Evolutionary conservation across 257 asterid species (phyloP).

Genomic region (Solanum dulcamara): DNA sequence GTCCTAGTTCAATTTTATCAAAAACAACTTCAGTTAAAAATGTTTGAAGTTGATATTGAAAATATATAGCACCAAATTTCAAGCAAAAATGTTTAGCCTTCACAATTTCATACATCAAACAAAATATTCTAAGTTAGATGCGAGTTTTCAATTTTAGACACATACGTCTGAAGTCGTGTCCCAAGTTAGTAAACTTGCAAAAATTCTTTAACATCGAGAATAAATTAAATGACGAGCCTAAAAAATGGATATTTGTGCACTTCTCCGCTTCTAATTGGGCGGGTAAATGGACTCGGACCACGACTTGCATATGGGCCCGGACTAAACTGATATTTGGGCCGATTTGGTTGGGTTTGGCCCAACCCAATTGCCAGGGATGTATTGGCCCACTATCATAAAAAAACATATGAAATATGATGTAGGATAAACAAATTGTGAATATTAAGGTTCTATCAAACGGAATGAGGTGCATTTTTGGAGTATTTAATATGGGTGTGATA

Average conservation of each 20-base stretch:
- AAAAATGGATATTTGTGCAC: not conserved
- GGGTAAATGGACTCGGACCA: not conserved
- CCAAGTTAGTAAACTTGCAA: no score
- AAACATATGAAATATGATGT: not conserved
- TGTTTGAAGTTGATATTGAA: not conserved
- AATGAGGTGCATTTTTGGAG: not conserved
- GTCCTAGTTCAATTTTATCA: not conserved
- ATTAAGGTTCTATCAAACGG: not conserved
- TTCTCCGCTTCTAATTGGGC: not conserved
- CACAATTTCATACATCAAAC: not conserved
- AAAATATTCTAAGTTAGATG: not conserved
- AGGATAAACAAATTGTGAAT: not conserved
- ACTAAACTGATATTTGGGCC: not conserved
- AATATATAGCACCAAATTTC: not conserved
- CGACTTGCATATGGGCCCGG: not conserved
- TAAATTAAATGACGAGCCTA: not conserved
- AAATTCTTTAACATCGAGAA: not conserved
- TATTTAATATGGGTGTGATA: not conserved
- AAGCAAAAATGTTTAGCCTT: not conserved
- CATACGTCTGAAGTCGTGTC: not conserved
- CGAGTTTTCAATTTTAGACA: not conserved
- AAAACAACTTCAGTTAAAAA: not conserved
- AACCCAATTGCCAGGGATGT: not conserved
- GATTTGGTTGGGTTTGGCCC: not conserved
- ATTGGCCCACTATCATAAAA: not conserved